Base-by-base conservation (phyloP, 192 early-diverging fungal genomes). In the Coemansia sp. region DNA sequence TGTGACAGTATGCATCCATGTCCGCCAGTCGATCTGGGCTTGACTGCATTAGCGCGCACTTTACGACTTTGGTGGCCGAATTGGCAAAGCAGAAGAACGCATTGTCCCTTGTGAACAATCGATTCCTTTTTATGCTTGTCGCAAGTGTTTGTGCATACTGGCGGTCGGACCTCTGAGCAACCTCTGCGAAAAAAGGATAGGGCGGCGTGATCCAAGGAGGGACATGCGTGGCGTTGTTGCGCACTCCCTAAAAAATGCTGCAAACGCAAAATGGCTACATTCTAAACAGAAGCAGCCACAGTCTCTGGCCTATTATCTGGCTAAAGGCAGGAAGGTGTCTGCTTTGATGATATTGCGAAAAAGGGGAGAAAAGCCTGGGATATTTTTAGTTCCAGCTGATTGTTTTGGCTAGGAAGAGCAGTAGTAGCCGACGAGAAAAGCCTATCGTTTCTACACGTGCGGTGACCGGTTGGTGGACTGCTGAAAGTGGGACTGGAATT, bases 371-470 rank as follows among this genome's bases (percentile, higher is more conserved):
- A 31, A 16, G 26, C 7, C 26, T 6, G 16, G 26, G 26, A 31
- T 55, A 26, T 55, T 31, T 55, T 31, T 55, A 8, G 23, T 6
- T 1, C 36, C 31, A 8, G 12, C 6, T 5, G 25, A 52, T 47
- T 33, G 59, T 64, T 16, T 23, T 55, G 48, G 25, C 36, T 13
- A 28, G 42, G 33, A 35, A 63, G 26, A 53, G 36, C 62, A 64
- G 62, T 64, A 64, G 47, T n/a, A 16, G 5, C 31, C 13, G 18
- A 35, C n/a, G 35, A 37, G 31, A 31, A 31, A 31, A 58, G 58
- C 58, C 34, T 23, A 38, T 59, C n/a, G 36, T 38, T 38, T 62
- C 45, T 21, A 42, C 61, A 62, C 61, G 61, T 62, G 61, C 26
- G 61, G 42, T 14, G 42, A 23, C 50, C 26, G 28, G 25, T 53